Evolutionary conservation across 2,329 filamentous ascomycete species (phyloP).

Genomic region (Arthroderma sp.): DNA sequence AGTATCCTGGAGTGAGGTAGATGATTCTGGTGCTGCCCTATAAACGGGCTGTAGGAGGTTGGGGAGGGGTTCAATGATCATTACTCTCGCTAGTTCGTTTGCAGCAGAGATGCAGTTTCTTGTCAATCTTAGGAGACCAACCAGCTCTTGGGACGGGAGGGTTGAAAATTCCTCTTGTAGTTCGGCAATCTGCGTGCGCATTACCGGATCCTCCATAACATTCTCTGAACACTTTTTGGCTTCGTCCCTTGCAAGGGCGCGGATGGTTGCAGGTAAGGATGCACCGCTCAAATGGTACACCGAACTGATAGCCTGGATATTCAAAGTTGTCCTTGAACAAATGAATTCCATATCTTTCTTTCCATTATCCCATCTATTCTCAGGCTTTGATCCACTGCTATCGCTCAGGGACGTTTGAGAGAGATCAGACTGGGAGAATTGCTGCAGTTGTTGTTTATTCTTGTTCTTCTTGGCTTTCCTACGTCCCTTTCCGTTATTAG

Average conservation of each 20-base stretch:
- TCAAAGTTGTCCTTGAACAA: conserved; percentile 37
- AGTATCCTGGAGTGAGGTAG: background rate
- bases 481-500: conserved; percentile 34
- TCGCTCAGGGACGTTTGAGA: conserved; percentile 17
- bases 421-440: conserved; percentile 14
- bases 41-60: background rate
- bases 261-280: conserved; percentile 45
- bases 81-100: conserved; percentile 46
- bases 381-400: conserved; percentile 6
- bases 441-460: conserved; percentile 24
- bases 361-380: conserved; percentile 49
- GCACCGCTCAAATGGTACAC: conserved; percentile 48
- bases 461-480: conserved; percentile 37
- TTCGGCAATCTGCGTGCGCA: conserved; percentile 41
- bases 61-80: conserved; percentile 28
- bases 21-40: background rate
- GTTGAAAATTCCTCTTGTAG: conserved; percentile 44
- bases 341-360: conserved; percentile 51
- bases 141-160: conserved; percentile 38
- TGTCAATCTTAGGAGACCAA: conserved; percentile 45
- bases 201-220: conserved; percentile 31
- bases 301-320: conserved; percentile 40
- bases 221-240: conserved; percentile 29
- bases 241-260: conserved; percentile 40
- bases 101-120: conserved; percentile 46